phyloP scores from a whole-genome alignment of 2,329 filamentous ascomycete species.

The Clonostachys solani region DNA sequence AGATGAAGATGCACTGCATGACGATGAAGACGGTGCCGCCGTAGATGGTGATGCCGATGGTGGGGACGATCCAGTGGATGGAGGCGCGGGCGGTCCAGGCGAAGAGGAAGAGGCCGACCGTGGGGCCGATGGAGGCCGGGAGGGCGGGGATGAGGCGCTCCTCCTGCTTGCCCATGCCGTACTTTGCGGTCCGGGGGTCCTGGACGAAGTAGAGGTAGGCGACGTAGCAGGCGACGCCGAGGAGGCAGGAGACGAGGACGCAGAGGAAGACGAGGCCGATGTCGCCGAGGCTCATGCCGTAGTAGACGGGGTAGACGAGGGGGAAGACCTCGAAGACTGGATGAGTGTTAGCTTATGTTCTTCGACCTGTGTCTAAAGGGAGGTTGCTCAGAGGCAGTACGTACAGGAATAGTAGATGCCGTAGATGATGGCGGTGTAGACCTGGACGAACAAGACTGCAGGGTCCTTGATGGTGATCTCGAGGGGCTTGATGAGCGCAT shows the following conservation, averaged over 20 bases:
- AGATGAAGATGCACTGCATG: constrained; percentile 57
- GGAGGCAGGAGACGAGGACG: constrained; percentile 51
- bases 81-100: constrained; percentile 49
- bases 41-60: constrained; percentile 54
- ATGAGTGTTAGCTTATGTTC: constrained; percentile 4
- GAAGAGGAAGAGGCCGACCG: constrained; percentile 57
- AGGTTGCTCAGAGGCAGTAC: constrained; percentile 1
- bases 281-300: constrained; percentile 54
- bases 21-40: constrained; percentile 46
- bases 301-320: constrained; percentile 54
- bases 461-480: constrained; percentile 59
- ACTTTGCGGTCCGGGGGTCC: constrained; percentile 41
- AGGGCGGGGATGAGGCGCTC: constrained; percentile 51
- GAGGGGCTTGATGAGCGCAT: constrained; percentile 57
- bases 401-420: constrained; percentile 54
- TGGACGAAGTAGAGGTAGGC: constrained; percentile 48
- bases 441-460: constrained; percentile 55
- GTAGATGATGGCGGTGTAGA: constrained; percentile 60
- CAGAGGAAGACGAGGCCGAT: constrained; percentile 58
- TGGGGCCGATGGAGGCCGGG: constrained; percentile 44
- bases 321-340: constrained; percentile 61
- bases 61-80: constrained; percentile 51
- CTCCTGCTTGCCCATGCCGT: constrained; percentile 48
- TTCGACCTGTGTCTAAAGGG: background rate
- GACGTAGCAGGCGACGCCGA: constrained; percentile 44